Percentiles rank a stretch among this genome's conserved stretches.
Evolutionary conservation across 306 rosid species (phyloP).

Genomic region (Cicer pinnatifidum): DNA sequence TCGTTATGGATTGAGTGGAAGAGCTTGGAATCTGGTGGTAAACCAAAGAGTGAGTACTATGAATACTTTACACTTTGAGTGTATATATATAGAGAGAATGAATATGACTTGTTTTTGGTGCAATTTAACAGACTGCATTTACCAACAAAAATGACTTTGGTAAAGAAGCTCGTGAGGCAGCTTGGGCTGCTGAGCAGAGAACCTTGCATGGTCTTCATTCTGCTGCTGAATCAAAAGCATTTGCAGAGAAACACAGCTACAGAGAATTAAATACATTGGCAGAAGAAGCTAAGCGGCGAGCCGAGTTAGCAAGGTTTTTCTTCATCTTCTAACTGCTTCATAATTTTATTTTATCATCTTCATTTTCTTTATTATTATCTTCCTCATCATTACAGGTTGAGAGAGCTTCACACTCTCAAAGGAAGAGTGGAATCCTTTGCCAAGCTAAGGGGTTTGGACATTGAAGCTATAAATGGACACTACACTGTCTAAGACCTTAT

Average conservation of each 20-base stretch:
- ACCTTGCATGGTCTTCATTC: slow-evolving; percentile 70
- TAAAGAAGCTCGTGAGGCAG: slow-evolving; percentile 72
- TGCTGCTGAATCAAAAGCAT: slow-evolving; percentile 44
- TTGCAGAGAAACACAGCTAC: slow-evolving; percentile 57
- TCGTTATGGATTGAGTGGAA: slow-evolving; percentile 70
- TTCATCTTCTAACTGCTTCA: slow-evolving; percentile 31
- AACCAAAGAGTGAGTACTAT: slow-evolving; percentile 64
- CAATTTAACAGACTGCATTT: slow-evolving; percentile 72
- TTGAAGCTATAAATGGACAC: slow-evolving; percentile 72
- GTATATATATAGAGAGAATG: too few relatives aligned
- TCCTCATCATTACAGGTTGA: slow-evolving; percentile 55
- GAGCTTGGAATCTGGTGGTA: slow-evolving; percentile 70
- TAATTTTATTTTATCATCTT: neutral
- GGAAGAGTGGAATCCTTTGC: slow-evolving; percentile 75
- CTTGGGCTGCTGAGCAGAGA: slow-evolving; percentile 77
- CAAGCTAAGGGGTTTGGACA: slow-evolving; percentile 66
- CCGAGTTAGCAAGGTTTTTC: slow-evolving; percentile 72
- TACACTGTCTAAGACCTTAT: slow-evolving; percentile 56
- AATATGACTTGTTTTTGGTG: slow-evolving; percentile 23
- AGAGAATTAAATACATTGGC: slow-evolving; percentile 72
- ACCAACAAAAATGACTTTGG: slow-evolving; percentile 70
- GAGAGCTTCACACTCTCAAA: slow-evolving; percentile 84
- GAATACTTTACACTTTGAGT: neutral
- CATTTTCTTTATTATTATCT: neutral
- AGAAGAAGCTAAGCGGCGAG: slow-evolving; percentile 77